phyloP scores from a whole-genome alignment of 305 asterid genomes.

The Fraxinus sp. region DNA sequence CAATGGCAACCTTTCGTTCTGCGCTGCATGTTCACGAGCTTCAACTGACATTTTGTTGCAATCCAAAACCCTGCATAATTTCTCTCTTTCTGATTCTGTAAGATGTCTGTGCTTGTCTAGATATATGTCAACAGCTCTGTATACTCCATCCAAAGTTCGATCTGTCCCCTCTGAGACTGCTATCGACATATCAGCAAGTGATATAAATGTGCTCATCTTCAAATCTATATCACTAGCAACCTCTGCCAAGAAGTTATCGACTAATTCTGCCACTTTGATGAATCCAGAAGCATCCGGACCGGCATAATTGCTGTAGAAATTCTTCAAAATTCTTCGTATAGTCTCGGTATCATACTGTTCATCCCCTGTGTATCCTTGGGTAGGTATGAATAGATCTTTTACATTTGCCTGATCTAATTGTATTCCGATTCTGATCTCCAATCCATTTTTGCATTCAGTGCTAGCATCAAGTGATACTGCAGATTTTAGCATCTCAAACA shows the following conservation, averaged over 20 bases:
- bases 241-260: slow-evolving; percentile 61
- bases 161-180: slow-evolving; percentile 46
- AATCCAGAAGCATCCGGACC: slow-evolving; percentile 32
- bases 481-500: slow-evolving; percentile 56
- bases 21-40: slow-evolving; percentile 66
- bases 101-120: slow-evolving; percentile 64
- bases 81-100: slow-evolving; percentile 63
- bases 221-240: slow-evolving; percentile 60
- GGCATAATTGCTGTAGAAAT: slow-evolving; percentile 47
- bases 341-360: slow-evolving; percentile 60
- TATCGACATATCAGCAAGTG: slow-evolving; percentile 51
- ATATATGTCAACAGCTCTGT: slow-evolving; percentile 65
- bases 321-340: slow-evolving; percentile 62
- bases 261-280: slow-evolving; percentile 46
- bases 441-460: slow-evolving; percentile 45
- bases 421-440: slow-evolving; percentile 68
- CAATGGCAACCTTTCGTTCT: slow-evolving; percentile 58
- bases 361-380: slow-evolving; percentile 51
- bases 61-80: slow-evolving; percentile 54
- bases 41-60: slow-evolving; percentile 56
- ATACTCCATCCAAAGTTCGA: slow-evolving; percentile 49
- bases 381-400: slow-evolving; percentile 56
- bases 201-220: slow-evolving; percentile 42
- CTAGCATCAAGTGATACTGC: slow-evolving; percentile 48
- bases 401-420: slow-evolving; percentile 56